Conservation (phyloP, 257 asterid genomes). For the Salvia hispanica region DNA sequence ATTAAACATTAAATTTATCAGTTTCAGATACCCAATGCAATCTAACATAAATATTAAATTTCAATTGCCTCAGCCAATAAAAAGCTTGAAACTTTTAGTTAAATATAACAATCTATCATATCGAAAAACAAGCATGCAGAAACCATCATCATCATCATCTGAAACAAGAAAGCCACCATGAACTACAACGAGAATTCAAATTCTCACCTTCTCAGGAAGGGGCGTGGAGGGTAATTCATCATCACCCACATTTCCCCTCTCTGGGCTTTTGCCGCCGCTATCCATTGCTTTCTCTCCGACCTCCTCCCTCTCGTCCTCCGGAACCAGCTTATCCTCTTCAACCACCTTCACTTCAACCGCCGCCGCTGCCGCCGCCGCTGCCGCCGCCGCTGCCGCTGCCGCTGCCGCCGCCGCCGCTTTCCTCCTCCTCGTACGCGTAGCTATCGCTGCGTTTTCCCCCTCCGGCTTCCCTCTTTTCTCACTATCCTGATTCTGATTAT, state of each 20-base stretch:
- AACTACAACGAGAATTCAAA: not conserved
- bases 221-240: slow-evolving; percentile 60
- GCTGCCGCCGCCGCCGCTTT: slow-evolving; percentile 54
- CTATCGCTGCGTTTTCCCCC: slow-evolving; percentile 55
- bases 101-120: slow-evolving; percentile 25
- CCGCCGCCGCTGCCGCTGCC: slow-evolving; percentile 47
- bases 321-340: slow-evolving; percentile 38
- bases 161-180: not conserved
- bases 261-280: slow-evolving; percentile 55
- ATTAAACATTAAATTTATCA: slow-evolving; percentile 1
- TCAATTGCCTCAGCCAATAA: slow-evolving; percentile 17
- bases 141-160: slow-evolving; percentile 5
- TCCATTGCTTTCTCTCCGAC: slow-evolving; percentile 61
- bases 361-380: slow-evolving; percentile 38
- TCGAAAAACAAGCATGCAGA: slow-evolving; percentile 23
- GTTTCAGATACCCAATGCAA: slow-evolving; percentile 9
- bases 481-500: slow-evolving; percentile 31
- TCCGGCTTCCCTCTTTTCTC: slow-evolving; percentile 28
- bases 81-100: slow-evolving; percentile 28
- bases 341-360: slow-evolving; percentile 42
- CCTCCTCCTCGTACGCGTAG: slow-evolving; percentile 63
- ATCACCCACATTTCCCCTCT: slow-evolving; percentile 56
- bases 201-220: slow-evolving; percentile 65
- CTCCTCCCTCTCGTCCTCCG: slow-evolving; percentile 42
- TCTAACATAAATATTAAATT: slow-evolving; percentile 1